phyloP scores from a whole-genome alignment of 2,329 filamentous ascomycete genomes.

The Metarhizium anisopliae region DNA sequence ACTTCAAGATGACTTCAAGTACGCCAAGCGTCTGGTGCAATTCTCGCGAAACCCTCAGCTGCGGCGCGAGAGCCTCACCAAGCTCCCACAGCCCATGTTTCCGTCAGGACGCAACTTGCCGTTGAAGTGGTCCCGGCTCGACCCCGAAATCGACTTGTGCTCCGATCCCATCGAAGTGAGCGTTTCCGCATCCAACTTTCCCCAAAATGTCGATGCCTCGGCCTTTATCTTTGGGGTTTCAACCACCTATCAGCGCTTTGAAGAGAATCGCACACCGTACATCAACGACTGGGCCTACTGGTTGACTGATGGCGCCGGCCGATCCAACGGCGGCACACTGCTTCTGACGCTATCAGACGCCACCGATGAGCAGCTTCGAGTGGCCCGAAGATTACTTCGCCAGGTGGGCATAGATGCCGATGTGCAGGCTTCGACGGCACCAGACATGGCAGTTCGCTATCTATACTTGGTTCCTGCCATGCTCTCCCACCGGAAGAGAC shows the following conservation, averaged over 20 bases:
- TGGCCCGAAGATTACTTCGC: slow-evolving; percentile 31
- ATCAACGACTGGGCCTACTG: slow-evolving; percentile 50
- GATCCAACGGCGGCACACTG: slow-evolving; percentile 47
- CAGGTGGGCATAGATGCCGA: slow-evolving; percentile 46
- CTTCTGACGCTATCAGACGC: slow-evolving; percentile 44
- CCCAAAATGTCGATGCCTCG: slow-evolving; percentile 40
- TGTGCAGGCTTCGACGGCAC: slow-evolving; percentile 34
- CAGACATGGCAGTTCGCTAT: slow-evolving; percentile 47
- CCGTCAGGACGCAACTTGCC: too few species aligned
- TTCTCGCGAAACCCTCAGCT: too few species aligned
- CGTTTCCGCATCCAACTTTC: slow-evolving; percentile 18
- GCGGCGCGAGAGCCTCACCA: too few species aligned
- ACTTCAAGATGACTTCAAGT: too few species aligned
- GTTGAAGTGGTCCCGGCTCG: too few species aligned
- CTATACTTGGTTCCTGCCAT: slow-evolving; percentile 43
- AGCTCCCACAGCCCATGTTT: too few species aligned
- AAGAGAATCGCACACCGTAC: slow-evolving; percentile 36
- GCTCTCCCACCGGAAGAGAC: slow-evolving; percentile 39
- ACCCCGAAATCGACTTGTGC: too few species aligned
- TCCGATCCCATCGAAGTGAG: too few species aligned
- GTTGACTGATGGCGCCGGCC: slow-evolving; percentile 45
- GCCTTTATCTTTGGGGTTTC: slow-evolving; percentile 51
- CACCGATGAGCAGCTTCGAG: slow-evolving; percentile 38
- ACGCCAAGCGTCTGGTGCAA: too few species aligned
- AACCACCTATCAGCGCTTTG: slow-evolving; percentile 45